Percentiles rank a stretch among this genome's conserved stretches.
Evolutionary conservation across 495 filamentous ascomycete genomes (phyloP).

Genomic region (Lophium mytilinum): DNA sequence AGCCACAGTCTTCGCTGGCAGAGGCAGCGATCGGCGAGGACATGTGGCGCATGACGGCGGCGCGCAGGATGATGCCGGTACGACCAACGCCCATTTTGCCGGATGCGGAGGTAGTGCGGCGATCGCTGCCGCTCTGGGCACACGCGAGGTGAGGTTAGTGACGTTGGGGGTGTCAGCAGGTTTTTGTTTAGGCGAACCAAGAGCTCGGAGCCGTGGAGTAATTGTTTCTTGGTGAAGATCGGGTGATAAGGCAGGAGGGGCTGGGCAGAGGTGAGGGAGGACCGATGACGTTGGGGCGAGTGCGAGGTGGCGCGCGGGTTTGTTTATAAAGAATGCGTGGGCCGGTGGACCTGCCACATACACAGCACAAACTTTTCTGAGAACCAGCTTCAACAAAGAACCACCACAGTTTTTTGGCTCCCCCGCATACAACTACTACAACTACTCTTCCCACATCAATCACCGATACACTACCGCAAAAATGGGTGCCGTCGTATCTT

Average conservation of each 20-base stretch:
- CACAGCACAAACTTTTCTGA: background rate
- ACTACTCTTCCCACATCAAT: background rate
- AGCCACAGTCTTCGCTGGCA: conserved; percentile 2
- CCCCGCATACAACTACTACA: background rate
- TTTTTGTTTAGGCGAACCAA: background rate
- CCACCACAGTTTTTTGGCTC: background rate
- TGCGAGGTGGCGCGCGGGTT: background rate
- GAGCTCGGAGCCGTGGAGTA: background rate
- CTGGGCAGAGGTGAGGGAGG: background rate
- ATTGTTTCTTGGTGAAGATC: background rate
- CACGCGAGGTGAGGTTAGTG: background rate
- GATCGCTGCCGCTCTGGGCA: conserved; percentile 5
- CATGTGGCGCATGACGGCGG: conserved; percentile 11
- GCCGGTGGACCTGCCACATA: background rate
- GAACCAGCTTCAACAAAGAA: background rate
- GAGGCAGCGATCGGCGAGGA: background rate
- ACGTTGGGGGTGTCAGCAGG: background rate
- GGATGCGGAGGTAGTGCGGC: background rate
- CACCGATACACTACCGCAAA: conserved; percentile 33
- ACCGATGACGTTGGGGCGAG: background rate
- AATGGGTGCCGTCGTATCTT: conserved; percentile 95
- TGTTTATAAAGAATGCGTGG: background rate
- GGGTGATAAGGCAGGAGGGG: background rate
- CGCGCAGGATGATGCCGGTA: background rate
- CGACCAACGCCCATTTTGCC: background rate